Base-by-base conservation (phyloP, 2,329 filamentous ascomycete genomes). In the Colletotrichum tropicicola region DNA sequence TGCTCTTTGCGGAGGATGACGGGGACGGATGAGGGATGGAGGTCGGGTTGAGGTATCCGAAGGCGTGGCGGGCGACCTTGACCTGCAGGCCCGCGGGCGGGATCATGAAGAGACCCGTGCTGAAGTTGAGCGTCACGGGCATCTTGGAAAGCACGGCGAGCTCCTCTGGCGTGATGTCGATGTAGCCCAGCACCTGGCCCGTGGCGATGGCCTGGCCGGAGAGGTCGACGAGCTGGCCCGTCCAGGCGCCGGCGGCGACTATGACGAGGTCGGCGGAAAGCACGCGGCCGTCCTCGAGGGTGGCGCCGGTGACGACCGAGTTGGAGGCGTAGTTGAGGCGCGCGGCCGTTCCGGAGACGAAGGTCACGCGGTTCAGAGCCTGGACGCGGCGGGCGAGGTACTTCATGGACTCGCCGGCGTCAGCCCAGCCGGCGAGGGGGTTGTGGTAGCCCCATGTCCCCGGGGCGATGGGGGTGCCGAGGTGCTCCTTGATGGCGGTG, bases 221-320 rank as follows among this genome's bases (percentile, higher is more conserved):
- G 1, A 98, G 82, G 76, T 97, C 92, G 59, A 98, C 80, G 21
- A 98, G 83, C 2, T 87, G 85, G 3, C 90, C 87, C 2, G 92
- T 93, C 94, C 95, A 98, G 5, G 95, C 94, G 15, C 95, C 95
- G 0, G 94, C 89, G 0, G 95, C 94, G 3, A 97, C 84, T 59
- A 98, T 83, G 32, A 92, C 90, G 7, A 97, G 83, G 63, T 93
- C 91, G 2, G 91, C 92, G 4, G 78, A 79, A 6, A 93, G 68
- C 9, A 74, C 79, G 6, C 76, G 75, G 2, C 83, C 84, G 66
- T 86, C 78, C 2, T 72, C 70, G 8, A 92, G 78, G n/a, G 78
- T 78, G 4, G 85, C 89, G 23, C 89, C 90, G 1, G 80, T 79
- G 65, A 69, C 67, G 13, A 49, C 57, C 5, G 27, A 43, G 8